Evolutionary conservation across 768 basidiomycete genomes (phyloP).

Genomic region (Neoboletus magnificus): DNA sequence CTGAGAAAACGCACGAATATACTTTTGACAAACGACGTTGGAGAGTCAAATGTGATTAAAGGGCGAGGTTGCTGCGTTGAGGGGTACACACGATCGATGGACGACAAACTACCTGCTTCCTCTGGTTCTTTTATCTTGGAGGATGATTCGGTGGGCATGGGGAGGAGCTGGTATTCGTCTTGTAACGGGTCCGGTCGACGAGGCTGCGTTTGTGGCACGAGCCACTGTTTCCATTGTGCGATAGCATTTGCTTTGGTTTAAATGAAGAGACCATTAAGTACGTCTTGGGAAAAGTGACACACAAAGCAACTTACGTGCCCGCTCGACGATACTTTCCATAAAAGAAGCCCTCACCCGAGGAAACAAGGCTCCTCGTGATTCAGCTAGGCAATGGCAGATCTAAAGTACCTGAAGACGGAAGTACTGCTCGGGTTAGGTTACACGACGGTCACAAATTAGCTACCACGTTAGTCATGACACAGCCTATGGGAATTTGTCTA

Average conservation of each 20-base stretch:
- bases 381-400: not conserved
- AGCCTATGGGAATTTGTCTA: not conserved
- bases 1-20: slow-evolving; percentile 21
- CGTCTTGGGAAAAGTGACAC: not conserved
- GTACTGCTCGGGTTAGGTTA: not conserved
- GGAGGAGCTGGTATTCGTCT: slow-evolving; percentile 24
- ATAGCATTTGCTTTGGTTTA: slow-evolving; percentile 8
- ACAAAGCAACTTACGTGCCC: slow-evolving; percentile 8
- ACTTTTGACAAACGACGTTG: slow-evolving; percentile 14
- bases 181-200: slow-evolving; percentile 12
- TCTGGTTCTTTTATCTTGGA: slow-evolving; percentile 5
- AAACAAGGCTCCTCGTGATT: not conserved
- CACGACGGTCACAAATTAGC: not conserved
- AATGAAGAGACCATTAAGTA: slow-evolving; percentile 1
- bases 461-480: not conserved
- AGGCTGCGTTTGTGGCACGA: not conserved
- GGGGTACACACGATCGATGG: not conserved
- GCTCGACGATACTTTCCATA: slow-evolving; percentile 11
- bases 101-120: not conserved
- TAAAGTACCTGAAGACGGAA: not conserved
- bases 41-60: slow-evolving; percentile 18
- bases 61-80: slow-evolving; percentile 12
- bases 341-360: not conserved
- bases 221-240: slow-evolving; percentile 18
- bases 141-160: slow-evolving; percentile 2